Evolutionary conservation across 345 rosid genomes (phyloP), one percentile per base, ranked within the genome.

Genomic region (Sapria himalayana): DNA sequence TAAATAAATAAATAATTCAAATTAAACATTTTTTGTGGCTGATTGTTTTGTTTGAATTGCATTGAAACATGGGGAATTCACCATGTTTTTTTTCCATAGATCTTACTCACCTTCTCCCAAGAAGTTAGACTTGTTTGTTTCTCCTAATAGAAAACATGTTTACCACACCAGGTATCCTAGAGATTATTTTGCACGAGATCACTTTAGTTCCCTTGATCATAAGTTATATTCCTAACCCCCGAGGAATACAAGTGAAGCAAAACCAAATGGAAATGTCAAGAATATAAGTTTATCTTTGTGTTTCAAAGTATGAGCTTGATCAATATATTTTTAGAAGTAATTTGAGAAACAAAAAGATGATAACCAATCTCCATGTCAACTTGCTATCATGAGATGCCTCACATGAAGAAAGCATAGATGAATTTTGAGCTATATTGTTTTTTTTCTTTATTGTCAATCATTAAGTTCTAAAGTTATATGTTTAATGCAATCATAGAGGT

Each of bases 81-180:
- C n/a, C n/a, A n/a, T n/a, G n/a, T 34, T 22, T 41, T 18, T 6
- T 11, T 18, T 2, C 41, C 4, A 16, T 49, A 86, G 98, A 77
- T 82, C 93, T 29, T 74, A 74, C 50, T 81, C 98, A 46, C 94
- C 98, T 24, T 70, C 55, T 27, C 70, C 73, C 19, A 76, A 82
- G 45, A 55, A 59, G 38, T 65, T 54, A 24, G 67, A 69, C 48
- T 69, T 74, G 59, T 76, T 93, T 43, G 51, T 55, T 54, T 81
- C 97, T 21, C 93, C 97, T 15, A 54, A 54, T 47, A 63, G 92
- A 58, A 76, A 74, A 58, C 69, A 67, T 12, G 72, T 52, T 8
- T 78, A 64, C 42, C 75, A 55, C 51, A 71, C 76, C 12, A 52
- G 76, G 39, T 82, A 82, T 43, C 84, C 93, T 6, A 66, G 80